These are phyloP conservation scores for Delonix regia DNA, from an alignment of 306 rosid species.

Conservation along the genomic window DNA sequence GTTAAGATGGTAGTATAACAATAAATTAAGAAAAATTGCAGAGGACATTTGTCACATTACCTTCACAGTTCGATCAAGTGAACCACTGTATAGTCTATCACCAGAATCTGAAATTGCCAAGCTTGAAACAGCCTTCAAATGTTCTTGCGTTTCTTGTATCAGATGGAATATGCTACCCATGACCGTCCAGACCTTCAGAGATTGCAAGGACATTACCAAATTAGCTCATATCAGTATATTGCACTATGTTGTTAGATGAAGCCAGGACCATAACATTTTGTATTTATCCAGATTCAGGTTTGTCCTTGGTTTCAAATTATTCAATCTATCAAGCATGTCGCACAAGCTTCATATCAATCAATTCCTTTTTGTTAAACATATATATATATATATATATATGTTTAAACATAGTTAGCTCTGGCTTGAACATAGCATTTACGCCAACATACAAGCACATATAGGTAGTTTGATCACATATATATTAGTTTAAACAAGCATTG, in stretches of 20 bases:
- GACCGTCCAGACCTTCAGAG: constrained; percentile 76
- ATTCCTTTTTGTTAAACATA: constrained; percentile 13
- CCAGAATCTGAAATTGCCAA: constrained; percentile 59
- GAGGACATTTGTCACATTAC: constrained; percentile 48
- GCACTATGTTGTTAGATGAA: constrained; percentile 14
- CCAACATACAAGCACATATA: not conserved
- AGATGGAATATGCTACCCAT: constrained; percentile 71
- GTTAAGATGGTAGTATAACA: constrained; percentile 6
- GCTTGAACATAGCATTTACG: constrained; percentile 4
- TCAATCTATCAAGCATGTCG: constrained; percentile 28
- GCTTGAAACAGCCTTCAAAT: constrained; percentile 74
- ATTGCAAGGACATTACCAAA: constrained; percentile 34
- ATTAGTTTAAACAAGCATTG: not conserved
- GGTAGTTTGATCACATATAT: not conserved
- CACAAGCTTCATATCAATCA: not conserved
- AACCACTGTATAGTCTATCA: constrained; percentile 80
- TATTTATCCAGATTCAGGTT: not conserved
- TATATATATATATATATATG: not conserved
- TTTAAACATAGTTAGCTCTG: constrained; percentile 8
- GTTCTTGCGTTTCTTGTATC: constrained; percentile 72
- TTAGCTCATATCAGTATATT: constrained; percentile 28
- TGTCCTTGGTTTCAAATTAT: constrained; percentile 13
- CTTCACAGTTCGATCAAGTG: constrained; percentile 81
- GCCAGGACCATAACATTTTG: constrained; percentile 21
- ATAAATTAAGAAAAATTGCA: constrained; percentile 24